Conservation (phyloP, 2,329 filamentous ascomycete genomes). For the Periconia sp. region DNA sequence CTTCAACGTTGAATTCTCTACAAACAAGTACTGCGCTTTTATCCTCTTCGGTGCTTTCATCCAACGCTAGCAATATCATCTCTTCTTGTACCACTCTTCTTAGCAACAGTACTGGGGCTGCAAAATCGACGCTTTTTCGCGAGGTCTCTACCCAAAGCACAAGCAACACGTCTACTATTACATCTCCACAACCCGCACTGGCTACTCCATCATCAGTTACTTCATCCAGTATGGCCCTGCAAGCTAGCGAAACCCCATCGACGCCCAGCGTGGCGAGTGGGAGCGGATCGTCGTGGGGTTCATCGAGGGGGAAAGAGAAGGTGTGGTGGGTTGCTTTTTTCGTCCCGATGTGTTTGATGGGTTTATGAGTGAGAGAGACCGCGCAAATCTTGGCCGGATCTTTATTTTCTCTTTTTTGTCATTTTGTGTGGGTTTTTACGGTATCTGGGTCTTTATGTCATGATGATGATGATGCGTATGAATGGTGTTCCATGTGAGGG, state of each 20-base stretch:
- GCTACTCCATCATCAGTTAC: slow-evolving; percentile 6
- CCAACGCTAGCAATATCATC: not conserved
- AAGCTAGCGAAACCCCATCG: slow-evolving; percentile 22
- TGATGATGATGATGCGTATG: too few species aligned
- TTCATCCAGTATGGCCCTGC: not conserved
- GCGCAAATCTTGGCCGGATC: not conserved
- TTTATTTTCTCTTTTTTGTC: slow-evolving; percentile 16
- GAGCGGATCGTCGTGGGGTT: slow-evolving; percentile 3
- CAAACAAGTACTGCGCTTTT: not conserved
- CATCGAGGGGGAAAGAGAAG: slow-evolving; percentile 17
- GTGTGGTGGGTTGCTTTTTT: slow-evolving; percentile 38
- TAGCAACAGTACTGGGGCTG: not conserved
- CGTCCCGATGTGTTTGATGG: slow-evolving; percentile 14
- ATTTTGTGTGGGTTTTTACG: not conserved
- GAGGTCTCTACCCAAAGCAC: not conserved
- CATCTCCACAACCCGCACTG: slow-evolving; percentile 15
- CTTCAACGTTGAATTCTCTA: not conserved
- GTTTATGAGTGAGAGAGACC: slow-evolving; percentile 2
- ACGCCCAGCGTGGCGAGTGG: slow-evolving; percentile 27
- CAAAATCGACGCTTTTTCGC: not conserved
- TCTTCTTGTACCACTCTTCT: not conserved
- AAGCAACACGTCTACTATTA: slow-evolving; percentile 11
- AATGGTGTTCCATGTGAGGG: too few species aligned
- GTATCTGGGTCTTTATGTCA: too few species aligned
- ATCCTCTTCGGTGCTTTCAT: not conserved